Conservation (phyloP, 352 stramenopile genomes). For the Globisporangium emineosum region DNA sequence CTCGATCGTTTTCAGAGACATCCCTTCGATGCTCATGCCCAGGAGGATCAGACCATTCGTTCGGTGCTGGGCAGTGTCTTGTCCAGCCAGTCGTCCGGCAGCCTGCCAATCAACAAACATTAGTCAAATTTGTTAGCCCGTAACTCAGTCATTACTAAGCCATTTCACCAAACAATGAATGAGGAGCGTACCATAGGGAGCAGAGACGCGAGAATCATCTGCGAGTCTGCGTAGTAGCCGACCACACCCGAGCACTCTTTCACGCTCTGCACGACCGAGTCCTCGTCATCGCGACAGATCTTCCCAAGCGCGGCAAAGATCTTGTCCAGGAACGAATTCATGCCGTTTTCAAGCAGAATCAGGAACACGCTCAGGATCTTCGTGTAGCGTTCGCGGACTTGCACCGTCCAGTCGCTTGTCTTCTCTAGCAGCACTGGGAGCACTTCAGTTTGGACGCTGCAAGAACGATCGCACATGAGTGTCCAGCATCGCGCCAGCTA, state of each 20-base stretch:
- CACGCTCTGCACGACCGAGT: constrained; percentile 54
- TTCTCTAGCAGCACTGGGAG: constrained; percentile 62
- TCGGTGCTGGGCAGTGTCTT: constrained; percentile 76
- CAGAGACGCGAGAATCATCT: constrained; percentile 72
- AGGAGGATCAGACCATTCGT: constrained; percentile 77
- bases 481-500: background rate
- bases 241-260: constrained; percentile 61
- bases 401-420: constrained; percentile 75
- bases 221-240: constrained; percentile 65
- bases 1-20: constrained; percentile 54
- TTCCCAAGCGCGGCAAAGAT: constrained; percentile 70
- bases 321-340: constrained; percentile 73
- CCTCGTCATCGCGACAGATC: constrained; percentile 75
- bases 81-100: constrained; percentile 53
- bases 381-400: constrained; percentile 72
- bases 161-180: background rate
- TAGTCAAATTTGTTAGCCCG: background rate
- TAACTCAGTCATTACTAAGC: background rate
- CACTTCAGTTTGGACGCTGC: constrained; percentile 45
- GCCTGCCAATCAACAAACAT: constrained; percentile 20
- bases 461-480: background rate
- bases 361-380: constrained; percentile 66
- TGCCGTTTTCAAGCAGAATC: constrained; percentile 57
- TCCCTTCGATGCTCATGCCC: constrained; percentile 79
- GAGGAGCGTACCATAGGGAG: constrained; percentile 51